Base-by-base conservation (phyloP, 2,329 filamentous ascomycete species). In the Penicillium sclerotigenum region DNA sequence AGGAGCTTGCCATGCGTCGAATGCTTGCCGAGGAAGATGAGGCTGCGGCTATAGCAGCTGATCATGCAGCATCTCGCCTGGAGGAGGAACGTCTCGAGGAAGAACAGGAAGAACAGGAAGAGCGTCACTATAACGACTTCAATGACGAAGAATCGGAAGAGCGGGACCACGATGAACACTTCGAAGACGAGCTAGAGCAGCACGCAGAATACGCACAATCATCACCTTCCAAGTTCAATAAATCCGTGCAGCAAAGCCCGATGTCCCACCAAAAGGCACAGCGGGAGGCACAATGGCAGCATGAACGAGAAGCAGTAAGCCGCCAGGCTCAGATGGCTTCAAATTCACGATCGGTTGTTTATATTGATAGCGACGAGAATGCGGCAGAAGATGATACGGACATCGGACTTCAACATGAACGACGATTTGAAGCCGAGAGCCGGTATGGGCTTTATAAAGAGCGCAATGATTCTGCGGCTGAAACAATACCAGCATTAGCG, bases 291-390 rank as follows among this genome's bases (percentile, higher is more conserved):
- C 69, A 76, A 59, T 79, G 75, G 75, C 77, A 79, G 55, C 67
- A 68, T 18, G 77, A 79, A 61, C 73, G 77, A 55, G 74, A 78
- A 53, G 71, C 69, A 11, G 70, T 79, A 26, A 77, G 76, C 55
- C 71, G 68, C 22, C 68, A 78, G 48, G 79, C 79, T 45, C 65
- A 75, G 26, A 68, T 71, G 63, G 74, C 77, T 16, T 28, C 40
- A 14, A 77, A 74, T 50, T 65, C 70, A 13, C 74, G 70, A 45
- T 71, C 76, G 52, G 71, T 79, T 36, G 76, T 80, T 57, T 71
- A 78, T 29, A 73, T 80, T 58, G 67, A 74, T 43, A 77, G 75
- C 42, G 75, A 77, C 60, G 65, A 69, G 18, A 64, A 64, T 41
- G 64, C 41, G 7, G 43, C 59, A 6, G 56, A 55, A 26, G 50